Evolutionary conservation across 169 alveolate species (phyloP), one percentile per base, ranked within the genome.

Genomic region (Eimeria acervulina): DNA sequence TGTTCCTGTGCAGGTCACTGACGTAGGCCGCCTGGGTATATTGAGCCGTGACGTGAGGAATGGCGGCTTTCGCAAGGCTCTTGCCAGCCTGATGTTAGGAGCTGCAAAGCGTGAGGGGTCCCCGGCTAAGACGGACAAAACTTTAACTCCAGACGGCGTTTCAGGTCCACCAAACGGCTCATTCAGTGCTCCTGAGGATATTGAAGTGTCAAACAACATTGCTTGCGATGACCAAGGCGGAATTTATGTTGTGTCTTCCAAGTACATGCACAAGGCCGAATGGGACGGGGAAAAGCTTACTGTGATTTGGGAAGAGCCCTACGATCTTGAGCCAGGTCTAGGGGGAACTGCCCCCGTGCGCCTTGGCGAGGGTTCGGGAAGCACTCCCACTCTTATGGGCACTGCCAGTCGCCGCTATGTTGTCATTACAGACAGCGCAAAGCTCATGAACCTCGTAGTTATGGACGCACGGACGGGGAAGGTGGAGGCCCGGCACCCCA

Each of bases 371-470:
- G 96, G 96, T 0, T 88, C 95, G 17, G 96, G 96, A 66, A 90
- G 95, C 87, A 95, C 96, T 44, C 96, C 96, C 23, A 72, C 95
- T 17, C 66, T 95, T 15, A 95, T 95, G 96, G 96, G 96, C 81
- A 74, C 88, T 19, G 88, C 40, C 1, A 36, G 59, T 6, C 92
- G 83, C 23, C 87, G 78, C n/a, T 95, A 63, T 28, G 95, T 95
- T 15, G 96, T 95, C n/a, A 95, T 95, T 40, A 95, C 96, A 23
- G 96, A 95, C 52, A 88, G 88, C 31, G 88, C 94, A 2, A 88
- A 88, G 61, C 68, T 95, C 52, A 95, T 95, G 96, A 87, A 95
- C 81, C 83, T 88, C 33, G 90, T 95, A 74, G 90, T 95, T 10
- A 61, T 95, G 87, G 76, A 95, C 87, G 96, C 96, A 19, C 23